phyloP scores from a whole-genome alignment of 805 yeast species.

The Yarrowia yakushimensis region DNA sequence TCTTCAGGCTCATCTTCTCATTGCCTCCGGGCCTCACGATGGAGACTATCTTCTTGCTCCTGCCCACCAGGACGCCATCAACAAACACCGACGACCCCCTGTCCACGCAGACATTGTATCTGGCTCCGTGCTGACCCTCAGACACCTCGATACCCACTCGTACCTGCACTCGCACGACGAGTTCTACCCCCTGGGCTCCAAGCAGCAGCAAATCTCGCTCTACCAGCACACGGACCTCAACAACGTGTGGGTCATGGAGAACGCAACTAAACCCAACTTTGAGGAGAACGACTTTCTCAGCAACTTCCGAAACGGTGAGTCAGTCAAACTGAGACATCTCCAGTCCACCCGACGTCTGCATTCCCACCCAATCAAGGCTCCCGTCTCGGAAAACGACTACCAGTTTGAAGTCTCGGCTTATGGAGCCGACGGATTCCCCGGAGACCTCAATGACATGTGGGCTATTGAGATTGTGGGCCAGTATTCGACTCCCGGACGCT shows the following conservation, averaged over 20 bases:
- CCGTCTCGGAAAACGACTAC: slow-evolving; percentile 31
- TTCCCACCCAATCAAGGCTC: slow-evolving; percentile 30
- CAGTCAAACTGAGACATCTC: slow-evolving; percentile 44
- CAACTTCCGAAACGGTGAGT: slow-evolving; percentile 46
- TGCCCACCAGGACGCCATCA: slow-evolving; percentile 50
- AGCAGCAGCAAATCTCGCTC: slow-evolving; percentile 66
- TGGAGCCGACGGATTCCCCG: slow-evolving; percentile 51
- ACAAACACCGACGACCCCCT: slow-evolving; percentile 34
- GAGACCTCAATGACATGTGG: slow-evolving; percentile 59
- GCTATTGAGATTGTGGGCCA: slow-evolving; percentile 45
- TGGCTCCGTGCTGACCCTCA: slow-evolving; percentile 62
- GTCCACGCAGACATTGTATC: slow-evolving; percentile 53
- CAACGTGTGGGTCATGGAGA: slow-evolving; percentile 66
- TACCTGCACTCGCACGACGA: slow-evolving; percentile 66
- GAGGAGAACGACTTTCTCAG: slow-evolving; percentile 33
- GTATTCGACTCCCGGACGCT: slow-evolving; percentile 35
- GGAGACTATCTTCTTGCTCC: slow-evolving; percentile 54
- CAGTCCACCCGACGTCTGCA: slow-evolving; percentile 31
- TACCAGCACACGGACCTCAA: slow-evolving; percentile 52
- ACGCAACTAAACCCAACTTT: slow-evolving; percentile 29
- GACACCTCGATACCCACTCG: slow-evolving; percentile 58
- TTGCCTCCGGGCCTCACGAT: slow-evolving; percentile 40
- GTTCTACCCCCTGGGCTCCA: slow-evolving; percentile 52
- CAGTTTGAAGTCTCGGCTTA: slow-evolving; percentile 41
- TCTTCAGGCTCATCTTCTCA: slow-evolving; percentile 47